phyloP scores from a whole-genome alignment of 306 rosid genomes.

The Geum urbanum region DNA sequence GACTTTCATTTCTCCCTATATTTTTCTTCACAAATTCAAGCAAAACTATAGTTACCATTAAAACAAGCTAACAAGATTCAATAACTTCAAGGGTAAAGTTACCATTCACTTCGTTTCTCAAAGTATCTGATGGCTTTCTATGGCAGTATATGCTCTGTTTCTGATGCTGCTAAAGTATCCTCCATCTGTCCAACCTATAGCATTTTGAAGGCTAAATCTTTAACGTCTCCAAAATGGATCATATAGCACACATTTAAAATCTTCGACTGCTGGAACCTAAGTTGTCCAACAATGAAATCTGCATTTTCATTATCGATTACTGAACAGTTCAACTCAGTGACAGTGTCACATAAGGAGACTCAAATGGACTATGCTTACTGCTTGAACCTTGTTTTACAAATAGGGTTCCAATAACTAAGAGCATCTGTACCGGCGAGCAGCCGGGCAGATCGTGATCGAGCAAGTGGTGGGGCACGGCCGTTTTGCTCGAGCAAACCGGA shows the following conservation, averaged over 20 bases:
- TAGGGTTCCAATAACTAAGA: too few species aligned
- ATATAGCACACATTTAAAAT: background rate
- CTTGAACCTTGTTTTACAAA: too few species aligned
- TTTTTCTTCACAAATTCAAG: background rate
- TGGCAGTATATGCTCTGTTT: background rate
- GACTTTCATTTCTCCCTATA: background rate
- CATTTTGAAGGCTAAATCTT: background rate
- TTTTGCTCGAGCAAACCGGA: too few species aligned
- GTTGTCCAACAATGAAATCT: background rate
- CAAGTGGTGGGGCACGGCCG: too few species aligned
- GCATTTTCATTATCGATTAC: background rate
- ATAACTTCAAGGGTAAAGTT: background rate
- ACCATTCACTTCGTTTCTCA: background rate
- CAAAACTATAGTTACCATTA: background rate
- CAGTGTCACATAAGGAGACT: background rate
- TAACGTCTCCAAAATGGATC: background rate
- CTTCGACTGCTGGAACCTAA: background rate
- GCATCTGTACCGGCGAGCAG: too few species aligned
- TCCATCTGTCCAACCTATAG: background rate
- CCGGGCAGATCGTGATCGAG: too few species aligned
- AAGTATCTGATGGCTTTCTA: background rate
- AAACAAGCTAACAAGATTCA: background rate
- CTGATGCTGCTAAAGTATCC: background rate
- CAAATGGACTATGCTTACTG: background rate
- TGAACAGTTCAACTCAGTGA: background rate